Evolutionary conservation across 345 rosid species (phyloP), one percentile per base, ranked within the genome.

Genomic region (thale cress (Arabidopsis thaliana)): DNA sequence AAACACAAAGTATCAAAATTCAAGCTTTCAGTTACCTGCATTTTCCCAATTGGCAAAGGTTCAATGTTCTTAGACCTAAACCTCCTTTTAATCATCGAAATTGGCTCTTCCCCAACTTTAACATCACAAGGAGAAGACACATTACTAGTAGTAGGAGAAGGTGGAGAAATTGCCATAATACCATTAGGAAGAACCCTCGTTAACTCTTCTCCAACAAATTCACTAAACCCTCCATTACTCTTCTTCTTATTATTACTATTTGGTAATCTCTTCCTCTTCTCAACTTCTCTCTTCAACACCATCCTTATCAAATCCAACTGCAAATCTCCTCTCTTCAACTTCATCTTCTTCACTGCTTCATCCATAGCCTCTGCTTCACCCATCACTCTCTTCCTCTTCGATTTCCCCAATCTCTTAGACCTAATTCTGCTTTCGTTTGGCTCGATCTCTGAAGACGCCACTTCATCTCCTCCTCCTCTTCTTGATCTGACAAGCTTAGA

Each of bases 51-150:
- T 40, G 94, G 91, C 62, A 83, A 59, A 49, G 93, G 97, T 69
- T 89, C 98, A 37, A 90, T 83, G 74, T 92, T 95, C 78, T 95
- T 92, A 34, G 97, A 95, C 78, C 99, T 83, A 65, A 89, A 90
- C 25, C 86, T 82, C 64, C 97, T 79, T 69, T 86, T 84, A 25
- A 78, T 48, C 60, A 81, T 74, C 0, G 85, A 48, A 52, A 71
- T 65, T 1, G 83, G 65, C 51, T 83, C 88, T 42, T 55, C 88
- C 0, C 90, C 97, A 4, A 92, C 81, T 80, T 87, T 92, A 58
- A 88, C 82, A 82, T 86, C 87, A 70, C 86, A 84, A 68, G 83
- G 83, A 82, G 87, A 82, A 77, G 75, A 83, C 46, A 71, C 84
- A 82, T 86, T 81, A 61, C 77, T 83, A 55, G 75, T 65, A 74